Evolutionary conservation across 2,329 filamentous ascomycete species (phyloP), one percentile per base, ranked within the genome.

Genomic region (Cyanodermella asteris): DNA sequence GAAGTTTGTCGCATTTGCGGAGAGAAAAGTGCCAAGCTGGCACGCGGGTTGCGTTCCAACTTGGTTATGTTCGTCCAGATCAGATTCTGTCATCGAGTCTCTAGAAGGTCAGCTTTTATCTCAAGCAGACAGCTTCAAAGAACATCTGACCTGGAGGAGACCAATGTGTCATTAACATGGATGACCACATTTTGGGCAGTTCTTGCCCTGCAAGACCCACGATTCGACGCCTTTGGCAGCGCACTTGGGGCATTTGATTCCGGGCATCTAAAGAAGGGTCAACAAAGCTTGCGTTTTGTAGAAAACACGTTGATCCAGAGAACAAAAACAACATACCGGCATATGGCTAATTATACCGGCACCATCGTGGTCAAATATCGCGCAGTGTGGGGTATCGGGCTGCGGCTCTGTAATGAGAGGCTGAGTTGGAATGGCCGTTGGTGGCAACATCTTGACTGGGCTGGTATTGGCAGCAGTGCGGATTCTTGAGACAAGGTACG

Each of bases 171-270:
- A 7, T 18, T 27, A 34, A 19, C 32, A 34, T 10, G 32, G 29
- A 8, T 31, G 29, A 13, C 24, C 24, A 27, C 33, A 35, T 11
- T 21, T 18, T 5, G 33, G 31, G 25, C 33, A 35, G 22, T 31
- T 24, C 22, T 35, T 35, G 11, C 33, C 33, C 5, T 28, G 32
- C 10, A 35, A 27, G 6, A 35, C 33, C 33, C 33, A 35, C 19
- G 27, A 25, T 26, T 35, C 33, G 11, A 31, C 24, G 11, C 31
- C 31, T 11, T 17, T 26, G 10, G 26, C 28, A 3, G 25, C 25
- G 24, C 33, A 35, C 18, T 24, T 35, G 7, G 33, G 33, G 23
- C 33, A 35, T 5, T 22, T 21, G 3, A 35, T 31, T 7, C 33
- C 33, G 3, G 33, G 33, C 33, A 35, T 35, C 27, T 35, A 19